Base-by-base conservation (phyloP, 441 rosid species). In the Erodium texanum region DNA sequence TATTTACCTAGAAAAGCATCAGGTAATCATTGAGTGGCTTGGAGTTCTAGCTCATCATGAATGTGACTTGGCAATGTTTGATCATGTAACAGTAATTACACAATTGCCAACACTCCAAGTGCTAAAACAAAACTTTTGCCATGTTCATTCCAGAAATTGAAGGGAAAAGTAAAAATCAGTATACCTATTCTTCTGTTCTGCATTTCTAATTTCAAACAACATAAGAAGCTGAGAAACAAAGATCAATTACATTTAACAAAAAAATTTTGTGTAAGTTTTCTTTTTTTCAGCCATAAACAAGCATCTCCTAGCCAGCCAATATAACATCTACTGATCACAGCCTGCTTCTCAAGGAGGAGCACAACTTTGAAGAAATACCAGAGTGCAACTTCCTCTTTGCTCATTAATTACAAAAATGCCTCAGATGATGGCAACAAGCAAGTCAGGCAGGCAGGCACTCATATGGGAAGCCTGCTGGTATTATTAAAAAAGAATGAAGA, bases 261-360 rank as follows among this genome's bases (percentile, higher is more conserved):
- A 52, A 52, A 52, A n/a, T 27, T 52, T 52, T 52, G 58, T 52
- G 58, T 18, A 52, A n/a, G 58, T 22, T 52, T 52, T 20, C 20
- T 52, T 52, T n/a, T 52, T 52, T n/a, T 52, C 58, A 52, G 14
- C 58, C 58, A n/a, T 52, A 52, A 48, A 52, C 20, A 52, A 52
- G 20, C 58, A 52, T 18, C 58, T 16, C 58, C 58, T 52, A 27
- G 29, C 29, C 29, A 52, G 20, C 58, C 14, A 52, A 52, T 16
- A n/a, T n/a, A 52, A 52, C 58, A 20, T n/a, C 20, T 9, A 52
- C 20, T n/a, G 20, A 52, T 16, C 58, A 52, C 22, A 15, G 1
- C 56, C 38, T 34, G 38, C 38, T 34, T 34, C 7, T 8, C 38
- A 34, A 8, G 38, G 38, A 8, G 7, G 7, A 34, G 38, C 38